Evolutionary conservation across 169 alveolate species (phyloP).

Genomic region (Plasmodium ovale): DNA sequence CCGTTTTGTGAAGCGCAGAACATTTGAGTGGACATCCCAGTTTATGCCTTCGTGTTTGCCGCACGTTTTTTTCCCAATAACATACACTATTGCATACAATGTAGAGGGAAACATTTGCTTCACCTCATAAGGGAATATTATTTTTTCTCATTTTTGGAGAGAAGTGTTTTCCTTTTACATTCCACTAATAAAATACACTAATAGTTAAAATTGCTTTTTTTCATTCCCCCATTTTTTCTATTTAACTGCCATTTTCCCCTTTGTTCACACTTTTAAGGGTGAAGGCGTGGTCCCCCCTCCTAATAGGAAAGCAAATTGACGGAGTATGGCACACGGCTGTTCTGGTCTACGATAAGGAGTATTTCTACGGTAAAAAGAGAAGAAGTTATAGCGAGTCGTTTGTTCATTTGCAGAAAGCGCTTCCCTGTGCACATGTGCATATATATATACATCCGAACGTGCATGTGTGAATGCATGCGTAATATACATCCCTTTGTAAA

Average conservation of each 20-base stretch:
- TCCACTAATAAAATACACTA: neutral
- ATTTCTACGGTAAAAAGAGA: slow-evolving; percentile 89
- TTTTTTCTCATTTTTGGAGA: too few relatives aligned
- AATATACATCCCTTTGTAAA: too few relatives aligned
- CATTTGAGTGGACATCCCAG: too few relatives aligned
- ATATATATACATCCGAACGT: neutral
- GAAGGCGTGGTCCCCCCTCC: slow-evolving; percentile 85
- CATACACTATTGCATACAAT: neutral
- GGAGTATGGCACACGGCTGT: slow-evolving; percentile 98
- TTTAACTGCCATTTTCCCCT: too few relatives aligned
- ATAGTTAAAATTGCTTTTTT: neutral
- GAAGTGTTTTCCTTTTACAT: neutral
- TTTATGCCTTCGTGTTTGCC: too few relatives aligned
- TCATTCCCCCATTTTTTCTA: neutral
- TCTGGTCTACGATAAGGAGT: slow-evolving; percentile 93
- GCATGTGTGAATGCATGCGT: neutral
- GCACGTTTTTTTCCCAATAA: too few relatives aligned
- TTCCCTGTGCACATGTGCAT: neutral
- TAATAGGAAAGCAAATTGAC: slow-evolving; percentile 93
- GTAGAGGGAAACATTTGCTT: neutral
- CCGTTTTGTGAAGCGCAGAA: too few relatives aligned
- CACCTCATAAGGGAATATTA: neutral
- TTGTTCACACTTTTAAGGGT: too few relatives aligned
- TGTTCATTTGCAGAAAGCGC: neutral
- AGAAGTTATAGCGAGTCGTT: too few relatives aligned